phyloP scores from a whole-genome alignment of 768 basidiomycete genomes.

The Leucogyrophana mollusca region DNA sequence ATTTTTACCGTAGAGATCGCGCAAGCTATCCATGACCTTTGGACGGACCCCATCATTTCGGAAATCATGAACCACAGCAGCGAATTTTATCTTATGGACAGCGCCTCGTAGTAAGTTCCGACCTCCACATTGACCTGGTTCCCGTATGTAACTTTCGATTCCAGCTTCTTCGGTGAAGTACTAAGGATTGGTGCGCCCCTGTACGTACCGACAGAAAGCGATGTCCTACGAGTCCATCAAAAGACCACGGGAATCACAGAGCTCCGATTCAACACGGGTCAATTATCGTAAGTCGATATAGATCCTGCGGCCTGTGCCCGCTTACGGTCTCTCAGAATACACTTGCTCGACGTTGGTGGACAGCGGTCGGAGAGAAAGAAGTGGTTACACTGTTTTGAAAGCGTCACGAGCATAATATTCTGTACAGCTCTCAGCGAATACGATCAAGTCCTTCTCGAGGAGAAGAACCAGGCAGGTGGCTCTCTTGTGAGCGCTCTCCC shows the following conservation, averaged over 20 bases:
- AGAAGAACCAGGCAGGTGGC: slow-evolving; percentile 55
- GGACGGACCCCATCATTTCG: slow-evolving; percentile 57
- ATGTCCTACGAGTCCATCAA: slow-evolving; percentile 45
- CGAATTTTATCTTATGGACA: slow-evolving; percentile 56
- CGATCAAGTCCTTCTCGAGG: slow-evolving; percentile 70
- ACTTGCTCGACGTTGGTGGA: slow-evolving; percentile 76
- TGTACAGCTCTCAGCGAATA: slow-evolving; percentile 74
- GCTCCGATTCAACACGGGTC: slow-evolving; percentile 35
- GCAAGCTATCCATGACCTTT: slow-evolving; percentile 58
- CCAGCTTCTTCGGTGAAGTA: slow-evolving; percentile 47
- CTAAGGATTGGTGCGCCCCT: slow-evolving; percentile 40
- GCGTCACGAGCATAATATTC: slow-evolving; percentile 71
- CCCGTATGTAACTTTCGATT: background rate
- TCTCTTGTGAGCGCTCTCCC: background rate
- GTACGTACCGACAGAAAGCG: slow-evolving; percentile 47
- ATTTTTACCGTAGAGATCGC: slow-evolving; percentile 56
- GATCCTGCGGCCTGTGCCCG: background rate
- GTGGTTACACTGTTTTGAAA: slow-evolving; percentile 56
- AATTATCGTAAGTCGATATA: slow-evolving; percentile 10
- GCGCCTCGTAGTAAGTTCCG: slow-evolving; percentile 42
- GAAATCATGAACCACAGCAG: slow-evolving; percentile 19
- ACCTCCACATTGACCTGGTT: background rate
- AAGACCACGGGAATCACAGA: slow-evolving; percentile 52
- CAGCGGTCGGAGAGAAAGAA: slow-evolving; percentile 49
- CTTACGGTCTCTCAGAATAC: slow-evolving; percentile 30